Base-by-base conservation (phyloP, 441 rosid genomes). In the Capsella rubella region DNA sequence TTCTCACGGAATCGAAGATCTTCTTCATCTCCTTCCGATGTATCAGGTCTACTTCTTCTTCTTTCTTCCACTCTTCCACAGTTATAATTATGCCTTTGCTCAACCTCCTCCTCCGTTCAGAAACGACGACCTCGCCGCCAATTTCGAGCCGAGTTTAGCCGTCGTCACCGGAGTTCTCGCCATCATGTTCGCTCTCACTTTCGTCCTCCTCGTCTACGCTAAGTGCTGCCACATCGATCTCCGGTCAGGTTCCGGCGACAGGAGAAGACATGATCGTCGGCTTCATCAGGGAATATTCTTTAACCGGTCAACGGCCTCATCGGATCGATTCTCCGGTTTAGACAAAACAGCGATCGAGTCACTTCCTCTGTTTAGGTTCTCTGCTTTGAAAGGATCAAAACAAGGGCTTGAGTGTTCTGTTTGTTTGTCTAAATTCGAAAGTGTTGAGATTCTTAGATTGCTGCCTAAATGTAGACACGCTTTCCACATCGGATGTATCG, bases 141-240 rank as follows among this genome's bases (percentile, higher is more conserved):
- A 66, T 78, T 89, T 91, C 61, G 87, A 78, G 62, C 97, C 97
- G 27, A 91, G 91, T 31, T 84, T 91, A 15, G 90, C 95, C 4
- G 84, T 93, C 16, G 96, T 91, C 18, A 81, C 91, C 10, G 90
- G 93, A 71, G 76, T 93, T 71, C 87, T 93, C 5, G 82, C 83
- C 13, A 77, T 87, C 73, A 84, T 89, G 91, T 89, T 90, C 81
- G 13, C 78, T 0, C 60, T 89, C 9, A 87, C 97, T 9, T 83
- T 84, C 45, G 52, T 84, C 28, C 87, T 90, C 32, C 82, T 94
- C 37, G n/a, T 87, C 71, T 91, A 83, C 50, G 91, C 90, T 7
- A 89, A 84, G 78, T 87, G 84, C 74, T 91, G 90, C 80, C 87
- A 89, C 77, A 67, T 45, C 75, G 62, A 43, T 73, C 78, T 78